A percentile compares a stretch with the other conserved stretches of the same genome.
phyloP scores from a whole-genome alignment of 2,329 filamentous ascomycete species.

The Aspergillus intermedius region DNA sequence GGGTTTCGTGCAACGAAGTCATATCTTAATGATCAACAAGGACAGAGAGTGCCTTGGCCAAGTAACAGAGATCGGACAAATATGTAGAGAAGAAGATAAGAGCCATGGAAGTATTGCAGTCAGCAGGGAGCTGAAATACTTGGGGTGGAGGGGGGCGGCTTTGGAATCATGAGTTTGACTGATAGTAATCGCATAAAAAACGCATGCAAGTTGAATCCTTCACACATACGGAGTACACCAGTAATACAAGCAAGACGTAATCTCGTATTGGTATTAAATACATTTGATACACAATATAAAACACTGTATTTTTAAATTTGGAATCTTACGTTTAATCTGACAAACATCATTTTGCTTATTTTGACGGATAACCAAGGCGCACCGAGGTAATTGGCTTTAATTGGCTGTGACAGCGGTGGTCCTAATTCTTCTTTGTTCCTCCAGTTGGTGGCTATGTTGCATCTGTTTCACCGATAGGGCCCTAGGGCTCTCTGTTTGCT shows the following conservation, averaged over 20 bases:
- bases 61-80: neutral
- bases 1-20: neutral
- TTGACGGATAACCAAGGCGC: neutral
- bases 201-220: neutral
- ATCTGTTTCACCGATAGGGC: neutral
- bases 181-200: neutral
- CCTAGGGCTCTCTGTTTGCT: neutral
- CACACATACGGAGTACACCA: neutral
- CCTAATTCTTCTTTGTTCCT: neutral
- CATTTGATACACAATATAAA: neutral
- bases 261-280: neutral
- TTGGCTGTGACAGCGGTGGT: neutral
- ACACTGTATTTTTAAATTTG: neutral
- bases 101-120: neutral
- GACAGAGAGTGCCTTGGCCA: neutral
- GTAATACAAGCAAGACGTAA: neutral
- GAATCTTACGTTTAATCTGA: neutral
- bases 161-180: neutral
- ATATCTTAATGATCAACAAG: neutral
- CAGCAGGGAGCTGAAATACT: neutral
- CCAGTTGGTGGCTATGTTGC: neutral
- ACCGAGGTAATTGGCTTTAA: neutral
- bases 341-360: neutral
- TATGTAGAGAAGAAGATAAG: neutral
- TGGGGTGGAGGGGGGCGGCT: neutral